A percentile compares a stretch with the other conserved stretches of the same genome.
Conservation (phyloP, 129 eudicot species). For the Gnaphalium uliginosum region DNA sequence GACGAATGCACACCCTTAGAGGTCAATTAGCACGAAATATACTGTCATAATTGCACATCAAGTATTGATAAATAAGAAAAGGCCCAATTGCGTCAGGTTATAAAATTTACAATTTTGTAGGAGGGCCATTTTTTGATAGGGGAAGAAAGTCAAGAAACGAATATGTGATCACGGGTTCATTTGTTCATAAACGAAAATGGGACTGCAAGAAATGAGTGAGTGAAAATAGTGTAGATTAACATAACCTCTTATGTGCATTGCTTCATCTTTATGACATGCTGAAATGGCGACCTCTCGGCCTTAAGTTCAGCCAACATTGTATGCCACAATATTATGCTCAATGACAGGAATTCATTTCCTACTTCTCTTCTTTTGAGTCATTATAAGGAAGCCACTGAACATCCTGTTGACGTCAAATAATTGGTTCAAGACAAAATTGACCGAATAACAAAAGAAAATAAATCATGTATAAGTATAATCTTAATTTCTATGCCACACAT, state of each 20-base stretch:
- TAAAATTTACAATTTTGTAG: too few relatives aligned
- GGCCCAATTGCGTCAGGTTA: too few relatives aligned
- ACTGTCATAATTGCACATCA: too few relatives aligned
- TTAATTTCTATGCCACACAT: background rate
- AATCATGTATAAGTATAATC: background rate
- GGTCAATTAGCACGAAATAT: too few relatives aligned
- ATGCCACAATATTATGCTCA: constrained; percentile 4
- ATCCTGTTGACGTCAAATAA: constrained; percentile 38
- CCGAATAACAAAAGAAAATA: background rate
- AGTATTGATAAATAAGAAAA: too few relatives aligned
- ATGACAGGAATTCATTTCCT: constrained; percentile 19
- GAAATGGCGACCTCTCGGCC: constrained; percentile 6
- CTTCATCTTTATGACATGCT: constrained; percentile 18
- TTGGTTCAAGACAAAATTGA: background rate
- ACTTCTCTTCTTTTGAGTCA: constrained; percentile 14
- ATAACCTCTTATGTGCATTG: constrained; percentile 20
- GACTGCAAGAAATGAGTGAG: background rate
- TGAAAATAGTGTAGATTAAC: background rate
- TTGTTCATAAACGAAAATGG: background rate
- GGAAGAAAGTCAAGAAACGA: background rate
- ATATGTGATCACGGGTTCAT: background rate
- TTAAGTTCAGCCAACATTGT: background rate
- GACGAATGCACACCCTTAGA: too few relatives aligned
- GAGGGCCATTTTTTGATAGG: too few relatives aligned
- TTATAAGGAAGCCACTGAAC: constrained; percentile 43